Base-by-base conservation (phyloP, 1,284 basidiomycete species). In the Leccinum pachyderme region DNA sequence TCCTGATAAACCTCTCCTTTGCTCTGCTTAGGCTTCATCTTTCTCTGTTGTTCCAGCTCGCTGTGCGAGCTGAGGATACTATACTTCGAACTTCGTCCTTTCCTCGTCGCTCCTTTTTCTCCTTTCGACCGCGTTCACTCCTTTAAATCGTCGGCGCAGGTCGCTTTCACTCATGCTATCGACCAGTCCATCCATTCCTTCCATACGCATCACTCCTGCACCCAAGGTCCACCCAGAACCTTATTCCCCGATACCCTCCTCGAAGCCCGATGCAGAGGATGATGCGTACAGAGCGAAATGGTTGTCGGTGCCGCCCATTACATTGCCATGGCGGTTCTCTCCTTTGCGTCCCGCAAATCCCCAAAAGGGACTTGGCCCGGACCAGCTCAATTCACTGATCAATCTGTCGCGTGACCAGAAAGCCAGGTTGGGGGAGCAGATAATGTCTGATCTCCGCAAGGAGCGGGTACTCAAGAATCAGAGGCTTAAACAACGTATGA, bases 401-500 rank as follows among this genome's bases (percentile, higher is more conserved):
- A 77, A 75, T 59, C 76, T 81, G 47, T 80, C 83, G 35, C 77
- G 77, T 63, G 81, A 84, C 59, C 75, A 81, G 60, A 80, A 79
- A 62, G 67, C 75, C 32, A 67, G 65, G 44, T 58, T 76, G 7
- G 76, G 77, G 35, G 70, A 69, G 47, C 84, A 79, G 72, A 81
- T 74, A 63, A 69, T 73, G 32, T 74, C 75, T 25, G 81, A 86
- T 72, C 78, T 91, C 54, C 82, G 86, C 60, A 88, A 84, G 72
- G 86, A 90, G 71, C 81, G 89, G 50, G 84, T 86, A 15, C 71
- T 87, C 57, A 88, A 85, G 71, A 80, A 77, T 48, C 87, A 90
- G 72, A 83, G 80, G 74, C 82, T 77, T 67, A 90, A 87, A 75
- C 86, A 90, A 71, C 73, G 89, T 91, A 69, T 58, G 83, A 60